A percentile compares a stretch with the other conserved stretches of the same genome.
phyloP scores from a whole-genome alignment of 257 asterid species.

The Datura wrightii region DNA sequence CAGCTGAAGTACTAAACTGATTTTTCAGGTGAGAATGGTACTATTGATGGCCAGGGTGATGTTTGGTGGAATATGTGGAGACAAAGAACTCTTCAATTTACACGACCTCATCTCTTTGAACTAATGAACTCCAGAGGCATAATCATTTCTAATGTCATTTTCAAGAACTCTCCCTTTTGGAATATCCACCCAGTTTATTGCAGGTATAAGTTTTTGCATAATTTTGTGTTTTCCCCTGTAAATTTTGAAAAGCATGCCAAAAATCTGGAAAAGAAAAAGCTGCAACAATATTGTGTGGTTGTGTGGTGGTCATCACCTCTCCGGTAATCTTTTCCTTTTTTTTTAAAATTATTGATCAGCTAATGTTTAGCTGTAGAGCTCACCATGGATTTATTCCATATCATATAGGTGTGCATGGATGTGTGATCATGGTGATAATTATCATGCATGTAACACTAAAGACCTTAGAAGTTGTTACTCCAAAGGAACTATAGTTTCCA shows the following conservation, averaged over 20 bases:
- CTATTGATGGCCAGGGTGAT: slow-evolving; percentile 94
- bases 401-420: too few relatives aligned
- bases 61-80: slow-evolving; percentile 99
- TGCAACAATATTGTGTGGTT: background rate
- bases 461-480: too few relatives aligned
- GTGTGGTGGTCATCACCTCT: background rate
- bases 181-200: slow-evolving; percentile 96
- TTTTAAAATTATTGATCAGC: background rate
- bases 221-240: background rate
- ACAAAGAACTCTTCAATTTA: slow-evolving; percentile 70
- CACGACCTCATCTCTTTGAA: slow-evolving; percentile 88
- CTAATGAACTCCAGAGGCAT: slow-evolving; percentile 77
- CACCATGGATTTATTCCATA: background rate
- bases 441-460: too few relatives aligned
- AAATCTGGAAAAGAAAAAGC: background rate
- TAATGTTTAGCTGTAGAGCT: background rate
- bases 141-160: slow-evolving; percentile 71
- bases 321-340: background rate
- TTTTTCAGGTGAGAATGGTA: slow-evolving; percentile 85
- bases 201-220: slow-evolving; percentile 55
- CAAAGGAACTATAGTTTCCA: too few relatives aligned
- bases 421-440: too few relatives aligned
- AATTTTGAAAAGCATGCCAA: background rate
- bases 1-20: background rate
- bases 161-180: slow-evolving; percentile 98